These are phyloP conservation scores for Umbelopsis sp. DNA, from an alignment of 371 early-diverging fungal genomes.

Conservation along the genomic window DNA sequence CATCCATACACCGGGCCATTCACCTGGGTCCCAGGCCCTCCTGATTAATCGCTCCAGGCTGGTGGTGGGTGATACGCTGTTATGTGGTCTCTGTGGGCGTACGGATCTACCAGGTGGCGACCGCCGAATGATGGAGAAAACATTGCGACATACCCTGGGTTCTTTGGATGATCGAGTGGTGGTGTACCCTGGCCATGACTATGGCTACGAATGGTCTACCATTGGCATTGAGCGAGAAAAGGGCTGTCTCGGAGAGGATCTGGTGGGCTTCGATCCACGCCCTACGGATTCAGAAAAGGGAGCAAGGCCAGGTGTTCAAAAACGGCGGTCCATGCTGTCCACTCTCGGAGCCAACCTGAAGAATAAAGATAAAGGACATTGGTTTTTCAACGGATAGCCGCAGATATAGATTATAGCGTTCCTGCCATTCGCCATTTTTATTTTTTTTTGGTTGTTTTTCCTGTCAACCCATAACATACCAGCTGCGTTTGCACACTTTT, in stretches of 20 bases:
- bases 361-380: conserved; percentile 12
- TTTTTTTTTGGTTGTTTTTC: no score
- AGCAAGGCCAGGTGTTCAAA: not conserved
- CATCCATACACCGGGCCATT: conserved; percentile 90
- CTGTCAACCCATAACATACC: no score
- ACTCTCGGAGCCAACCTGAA: not conserved
- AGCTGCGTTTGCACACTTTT: no score
- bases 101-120: conserved; percentile 80
- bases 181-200: conserved; percentile 88
- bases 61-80: conserved; percentile 87
- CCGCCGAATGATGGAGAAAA: conserved; percentile 64
- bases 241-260: conserved; percentile 55
- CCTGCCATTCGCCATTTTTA: no score
- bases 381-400: conserved; percentile 7
- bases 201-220: conserved; percentile 80
- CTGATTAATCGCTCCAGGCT: conserved; percentile 76
- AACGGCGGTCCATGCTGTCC: not conserved
- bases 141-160: conserved; percentile 63
- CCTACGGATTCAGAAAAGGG: not conserved
- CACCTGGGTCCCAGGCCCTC: conserved; percentile 84
- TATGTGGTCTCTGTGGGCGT: conserved; percentile 78
- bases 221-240: conserved; percentile 64
- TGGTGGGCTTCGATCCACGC: conserved; percentile 50
- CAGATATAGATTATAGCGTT: not conserved
- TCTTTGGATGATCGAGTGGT: conserved; percentile 67